Base-by-base conservation (phyloP, 495 filamentous ascomycete genomes). In the Cercophora newfieldiana region DNA sequence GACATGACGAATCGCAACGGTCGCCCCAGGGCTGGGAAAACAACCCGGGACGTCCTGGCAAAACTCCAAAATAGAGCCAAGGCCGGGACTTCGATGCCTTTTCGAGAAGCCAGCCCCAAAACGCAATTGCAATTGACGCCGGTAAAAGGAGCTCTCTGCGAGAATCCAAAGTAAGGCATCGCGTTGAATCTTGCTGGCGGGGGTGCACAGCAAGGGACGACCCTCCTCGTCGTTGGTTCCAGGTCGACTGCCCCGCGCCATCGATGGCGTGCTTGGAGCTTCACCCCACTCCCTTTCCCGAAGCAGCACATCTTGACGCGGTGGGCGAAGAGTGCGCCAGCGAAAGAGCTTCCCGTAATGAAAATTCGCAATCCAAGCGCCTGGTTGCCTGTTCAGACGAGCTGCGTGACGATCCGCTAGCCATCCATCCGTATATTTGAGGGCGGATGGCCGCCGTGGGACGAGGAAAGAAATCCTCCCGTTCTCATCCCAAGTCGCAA, bases 191-290 rank as follows among this genome's bases (percentile, higher is more conserved):
- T n/a, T n/a, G n/a, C n/a, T n/a, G n/a, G n/a, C n/a, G n/a, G n/a
- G n/a, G n/a, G n/a, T n/a, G n/a, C n/a, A n/a, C 7, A 47, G 37
- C 7, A 47, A 47, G 37, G 7, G 37, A 47, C 37, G 18, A 47
- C 18, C 37, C 37, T 47, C 7, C 37, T 18, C 37, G n/a, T 47
- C 37, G 37, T 47, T 22, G 18, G 26, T 25, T 26, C 19, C 4
- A 1, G 30, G 37, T 66, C 33, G 48, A 28, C n/a, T 61, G 72
- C 68, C 72, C 74, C 72, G 67, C 67, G 71, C 69, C 63, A 69
- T 60, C 70, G 68, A 77, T 76, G 71, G 74, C 75, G 75, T 76
- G 74, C 74, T 77, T 66, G 47, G 65, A 25, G 33, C 18, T 61
- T 69, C 65, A 70, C 72, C 74, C 72, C 74, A 71, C 70, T 60